Percentiles rank a stretch among this genome's conserved stretches.
Evolutionary conservation across 306 rosid species (phyloP).

Genomic region (Vigna nakashimae): DNA sequence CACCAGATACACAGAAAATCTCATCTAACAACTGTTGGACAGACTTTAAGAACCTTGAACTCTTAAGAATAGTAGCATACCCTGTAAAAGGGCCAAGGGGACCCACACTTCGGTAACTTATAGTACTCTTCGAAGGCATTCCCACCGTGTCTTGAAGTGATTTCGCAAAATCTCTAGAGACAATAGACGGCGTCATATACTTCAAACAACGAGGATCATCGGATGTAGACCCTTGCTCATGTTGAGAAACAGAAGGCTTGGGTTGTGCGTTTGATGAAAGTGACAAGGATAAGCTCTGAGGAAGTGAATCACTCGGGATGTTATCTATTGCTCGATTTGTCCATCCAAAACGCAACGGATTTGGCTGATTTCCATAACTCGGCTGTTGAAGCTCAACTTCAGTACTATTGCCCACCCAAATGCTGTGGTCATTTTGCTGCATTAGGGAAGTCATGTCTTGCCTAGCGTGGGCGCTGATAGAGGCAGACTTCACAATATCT

Average conservation of each 20-base stretch:
- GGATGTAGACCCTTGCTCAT: conserved; percentile 49
- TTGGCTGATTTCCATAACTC: conserved; percentile 50
- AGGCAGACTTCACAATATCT: conserved; percentile 60
- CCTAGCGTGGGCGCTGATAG: conserved; percentile 40
- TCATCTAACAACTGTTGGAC: conserved; percentile 80
- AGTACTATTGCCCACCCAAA: conserved; percentile 48
- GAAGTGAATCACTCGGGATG: conserved; percentile 51
- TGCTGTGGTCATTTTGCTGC: conserved; percentile 40
- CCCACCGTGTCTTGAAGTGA: conserved; percentile 64
- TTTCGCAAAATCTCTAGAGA: conserved; percentile 61
- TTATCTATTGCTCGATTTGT: conserved; percentile 43
- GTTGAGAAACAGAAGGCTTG: conserved; percentile 50
- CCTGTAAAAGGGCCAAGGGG: conserved; percentile 99
- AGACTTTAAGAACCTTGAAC: conserved; percentile 77
- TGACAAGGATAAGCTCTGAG: conserved; percentile 80
- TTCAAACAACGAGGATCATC: conserved; percentile 47
- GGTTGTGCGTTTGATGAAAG: conserved; percentile 74
- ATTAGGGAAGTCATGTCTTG: conserved; percentile 47
- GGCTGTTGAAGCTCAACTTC: conserved; percentile 57
- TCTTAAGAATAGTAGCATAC: conserved; percentile 84
- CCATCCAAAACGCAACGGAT: conserved; percentile 55
- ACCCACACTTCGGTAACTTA: conserved; percentile 62
- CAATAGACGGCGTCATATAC: conserved; percentile 51
- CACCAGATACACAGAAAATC: conserved; percentile 49
- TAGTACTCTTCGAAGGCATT: conserved; percentile 38